Conservation (phyloP, 2,329 filamentous ascomycete species). For the Lomentospora prolificans region DNA sequence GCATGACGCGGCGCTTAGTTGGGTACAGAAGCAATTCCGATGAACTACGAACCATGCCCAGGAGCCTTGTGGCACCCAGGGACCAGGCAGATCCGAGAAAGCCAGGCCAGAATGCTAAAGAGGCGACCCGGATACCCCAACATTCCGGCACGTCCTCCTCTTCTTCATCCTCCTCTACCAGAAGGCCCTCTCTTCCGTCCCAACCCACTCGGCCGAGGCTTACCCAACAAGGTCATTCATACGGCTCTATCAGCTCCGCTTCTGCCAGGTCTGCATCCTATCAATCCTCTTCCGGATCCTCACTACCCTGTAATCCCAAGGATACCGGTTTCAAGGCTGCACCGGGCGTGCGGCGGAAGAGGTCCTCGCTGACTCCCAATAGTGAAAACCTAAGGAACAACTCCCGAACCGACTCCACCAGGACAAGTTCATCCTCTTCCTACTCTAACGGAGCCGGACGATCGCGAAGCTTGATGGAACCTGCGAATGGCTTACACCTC, state of each 20-base stretch:
- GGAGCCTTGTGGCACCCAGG: background rate
- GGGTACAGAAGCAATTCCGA: slow-evolving; percentile 4
- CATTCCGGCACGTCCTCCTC: slow-evolving; percentile 15
- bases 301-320: slow-evolving; percentile 7
- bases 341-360: slow-evolving; percentile 33
- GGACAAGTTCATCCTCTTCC: slow-evolving; percentile 33
- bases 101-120: slow-evolving; percentile 14
- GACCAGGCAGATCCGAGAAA: slow-evolving; percentile 4
- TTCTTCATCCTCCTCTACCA: background rate
- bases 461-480: slow-evolving; percentile 26
- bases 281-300: slow-evolving; percentile 22
- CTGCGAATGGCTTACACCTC: slow-evolving; percentile 22
- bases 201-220: slow-evolving; percentile 19
- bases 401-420: slow-evolving; percentile 24
- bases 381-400: slow-evolving; percentile 21
- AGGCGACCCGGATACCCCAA: slow-evolving; percentile 27
- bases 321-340: background rate
- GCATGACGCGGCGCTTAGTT: slow-evolving; percentile 1
- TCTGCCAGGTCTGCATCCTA: slow-evolving; percentile 21
- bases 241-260: slow-evolving; percentile 25
- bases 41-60: background rate
- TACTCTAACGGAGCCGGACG: slow-evolving; percentile 18
- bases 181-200: slow-evolving; percentile 17
- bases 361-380: slow-evolving; percentile 34
- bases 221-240: slow-evolving; percentile 32